Conservation (phyloP, 1,139 yeast species). For the Candida albicans region DNA sequence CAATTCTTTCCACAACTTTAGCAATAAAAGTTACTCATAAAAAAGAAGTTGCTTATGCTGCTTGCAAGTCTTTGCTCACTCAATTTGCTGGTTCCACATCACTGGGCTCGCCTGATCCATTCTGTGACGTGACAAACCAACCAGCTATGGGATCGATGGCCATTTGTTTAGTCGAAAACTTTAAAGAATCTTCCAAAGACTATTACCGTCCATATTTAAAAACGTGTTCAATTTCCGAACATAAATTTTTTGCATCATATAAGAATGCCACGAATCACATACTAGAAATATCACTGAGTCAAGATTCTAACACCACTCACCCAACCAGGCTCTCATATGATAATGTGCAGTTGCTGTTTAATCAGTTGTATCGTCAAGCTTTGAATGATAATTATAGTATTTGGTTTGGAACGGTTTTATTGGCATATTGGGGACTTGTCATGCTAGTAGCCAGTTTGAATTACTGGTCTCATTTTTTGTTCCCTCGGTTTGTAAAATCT, state of each 20-base stretch:
- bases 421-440: slow-evolving; percentile 23
- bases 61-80: slow-evolving; percentile 7
- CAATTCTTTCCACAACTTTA: background rate
- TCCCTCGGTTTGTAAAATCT: slow-evolving; percentile 15
- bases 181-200: slow-evolving; percentile 10
- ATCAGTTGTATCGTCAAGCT: slow-evolving; percentile 2
- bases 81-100: slow-evolving; percentile 3
- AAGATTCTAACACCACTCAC: slow-evolving; percentile 21
- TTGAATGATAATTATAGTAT: slow-evolving; percentile 10
- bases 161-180: slow-evolving; percentile 24
- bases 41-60: slow-evolving; percentile 8
- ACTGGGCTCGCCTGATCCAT: slow-evolving; percentile 4
- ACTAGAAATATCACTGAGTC: slow-evolving; percentile 6
- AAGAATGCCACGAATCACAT: slow-evolving; percentile 28
- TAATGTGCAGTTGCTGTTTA: background rate
- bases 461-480: slow-evolving; percentile 21
- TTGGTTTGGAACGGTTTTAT: slow-evolving; percentile 17
- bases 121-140: slow-evolving; percentile 29
- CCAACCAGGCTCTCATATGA: slow-evolving; percentile 29
- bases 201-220: slow-evolving; percentile 23
- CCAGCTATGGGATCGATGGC: slow-evolving; percentile 40
- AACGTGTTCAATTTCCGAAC: slow-evolving; percentile 23
- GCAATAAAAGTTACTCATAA: background rate
- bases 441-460: slow-evolving; percentile 19
- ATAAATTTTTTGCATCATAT: slow-evolving; percentile 22